Base-by-base conservation (phyloP, 2,329 filamentous ascomycete genomes). In the Penicillium sp. region DNA sequence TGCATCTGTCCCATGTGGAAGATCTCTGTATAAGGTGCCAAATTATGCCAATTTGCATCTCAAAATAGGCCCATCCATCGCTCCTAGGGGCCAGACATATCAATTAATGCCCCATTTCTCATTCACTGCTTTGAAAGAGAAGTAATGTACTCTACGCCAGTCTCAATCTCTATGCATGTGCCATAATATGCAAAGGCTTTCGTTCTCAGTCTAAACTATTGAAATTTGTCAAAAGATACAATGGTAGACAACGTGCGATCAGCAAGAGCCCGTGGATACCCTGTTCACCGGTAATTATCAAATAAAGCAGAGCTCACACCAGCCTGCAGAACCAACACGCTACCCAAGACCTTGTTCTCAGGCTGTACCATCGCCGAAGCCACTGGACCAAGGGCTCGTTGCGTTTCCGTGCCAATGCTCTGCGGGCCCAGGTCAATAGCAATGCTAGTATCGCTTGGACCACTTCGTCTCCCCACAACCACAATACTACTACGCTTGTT, bases 401-500 rank as follows among this genome's bases (percentile, higher is more conserved):
- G 59, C 1, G 71, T 68, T 28, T 76, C 74, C 5, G 64, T 52
- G 2, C 74, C 71, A 37, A 73, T 70, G 62, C 69, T 76, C 25
- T 76, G 71, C 62, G 83, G 80, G 43, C 61, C 66, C 48, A 38
- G 34, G 6, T 54, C 39, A 53, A 68, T 25, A 15, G 49, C 50
- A 55, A 50, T 35, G 25, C 50, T 28, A n/a, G 55, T 53, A 38
- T 65, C 38, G 20, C 64, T 47, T 2, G 65, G 42, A 54, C 62
- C 61, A 54, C 68, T 62, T 28, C 79, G 73, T 42, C 88, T 80
- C 0, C 89, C 90, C 12, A 91, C 77, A 1, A 93, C 81, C 15
- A 93, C 79, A 22, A 93, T 78, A 69, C 92, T 89, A 2, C 90
- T 90, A 0, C 87, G 86, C 66, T 90, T 91, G 69, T 81, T 83